These are phyloP conservation scores for Daldinia eschscholtzii DNA, from an alignment of 2,329 filamentous ascomycete genomes.

Conservation along the genomic window DNA sequence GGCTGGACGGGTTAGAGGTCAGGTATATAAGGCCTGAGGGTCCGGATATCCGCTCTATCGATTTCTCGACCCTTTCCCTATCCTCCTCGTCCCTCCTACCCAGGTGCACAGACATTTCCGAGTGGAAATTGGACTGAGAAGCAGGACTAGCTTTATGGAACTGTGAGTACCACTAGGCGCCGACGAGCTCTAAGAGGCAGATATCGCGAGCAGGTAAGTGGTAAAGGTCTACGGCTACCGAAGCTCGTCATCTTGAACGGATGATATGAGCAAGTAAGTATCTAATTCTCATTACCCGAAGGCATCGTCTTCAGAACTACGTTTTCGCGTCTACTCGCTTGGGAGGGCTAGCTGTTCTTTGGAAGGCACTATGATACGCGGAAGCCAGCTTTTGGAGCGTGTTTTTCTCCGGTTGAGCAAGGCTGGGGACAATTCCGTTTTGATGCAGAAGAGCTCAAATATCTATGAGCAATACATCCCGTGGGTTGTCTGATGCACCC, in stretches of 20 bases:
- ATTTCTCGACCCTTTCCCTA: background rate
- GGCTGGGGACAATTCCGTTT: background rate
- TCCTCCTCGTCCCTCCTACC: background rate
- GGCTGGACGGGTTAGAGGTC: slow-evolving; percentile 1
- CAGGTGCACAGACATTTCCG: background rate
- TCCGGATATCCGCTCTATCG: background rate
- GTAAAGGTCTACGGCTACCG: background rate
- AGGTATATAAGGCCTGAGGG: slow-evolving; percentile 18
- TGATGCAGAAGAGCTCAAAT: background rate
- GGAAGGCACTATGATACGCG: background rate
- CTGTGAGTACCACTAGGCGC: slow-evolving; percentile 1
- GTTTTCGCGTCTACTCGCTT: background rate
- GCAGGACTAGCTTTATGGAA: background rate
- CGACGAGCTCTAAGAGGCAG: background rate
- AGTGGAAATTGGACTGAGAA: slow-evolving; percentile 7
- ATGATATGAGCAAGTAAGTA: background rate
- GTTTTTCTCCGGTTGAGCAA: background rate
- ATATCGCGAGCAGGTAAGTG: background rate
- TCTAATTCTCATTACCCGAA: background rate
- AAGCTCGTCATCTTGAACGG: background rate
- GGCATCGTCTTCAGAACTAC: background rate
- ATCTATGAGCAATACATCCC: background rate
- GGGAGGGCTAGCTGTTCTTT: background rate
- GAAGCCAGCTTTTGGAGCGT: background rate
- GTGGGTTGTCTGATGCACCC: background rate